Conservation (phyloP, 257 asterid genomes). For the Solanum arcanum region DNA sequence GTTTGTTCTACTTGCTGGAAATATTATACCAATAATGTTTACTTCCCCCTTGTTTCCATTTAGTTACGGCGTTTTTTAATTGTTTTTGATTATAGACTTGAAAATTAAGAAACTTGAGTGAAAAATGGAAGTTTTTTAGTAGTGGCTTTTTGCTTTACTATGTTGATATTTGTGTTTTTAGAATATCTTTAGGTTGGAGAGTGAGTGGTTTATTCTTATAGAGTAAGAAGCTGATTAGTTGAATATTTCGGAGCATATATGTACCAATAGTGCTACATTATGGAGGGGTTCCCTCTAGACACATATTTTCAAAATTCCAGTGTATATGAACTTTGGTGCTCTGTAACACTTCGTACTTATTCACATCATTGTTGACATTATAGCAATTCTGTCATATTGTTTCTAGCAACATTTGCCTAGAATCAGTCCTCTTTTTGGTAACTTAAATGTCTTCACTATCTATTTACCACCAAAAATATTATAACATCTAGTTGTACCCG, state of each 20-base stretch:
- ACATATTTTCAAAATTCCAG: neutral
- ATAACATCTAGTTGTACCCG: neutral
- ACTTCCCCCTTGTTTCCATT: neutral
- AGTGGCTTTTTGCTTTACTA: neutral
- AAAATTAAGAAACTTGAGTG: neutral
- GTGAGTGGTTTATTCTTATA: neutral
- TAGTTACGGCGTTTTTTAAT: neutral
- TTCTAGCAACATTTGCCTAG: neutral
- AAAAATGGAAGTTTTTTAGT: neutral
- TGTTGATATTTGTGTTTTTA: neutral
- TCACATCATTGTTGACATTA: neutral
- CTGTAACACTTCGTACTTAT: neutral
- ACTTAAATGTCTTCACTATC: neutral
- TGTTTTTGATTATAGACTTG: neutral
- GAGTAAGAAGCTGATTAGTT: neutral
- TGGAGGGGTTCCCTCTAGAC: neutral
- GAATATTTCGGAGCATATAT: neutral
- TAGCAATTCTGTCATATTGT: neutral
- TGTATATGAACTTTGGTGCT: neutral
- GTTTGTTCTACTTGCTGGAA: neutral
- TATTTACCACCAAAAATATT: neutral
- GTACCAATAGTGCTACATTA: neutral
- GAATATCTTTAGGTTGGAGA: neutral
- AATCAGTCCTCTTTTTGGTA: neutral
- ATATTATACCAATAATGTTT: neutral